phyloP scores from a whole-genome alignment of 768 basidiomycete genomes.

The Auricularia sp. region DNA sequence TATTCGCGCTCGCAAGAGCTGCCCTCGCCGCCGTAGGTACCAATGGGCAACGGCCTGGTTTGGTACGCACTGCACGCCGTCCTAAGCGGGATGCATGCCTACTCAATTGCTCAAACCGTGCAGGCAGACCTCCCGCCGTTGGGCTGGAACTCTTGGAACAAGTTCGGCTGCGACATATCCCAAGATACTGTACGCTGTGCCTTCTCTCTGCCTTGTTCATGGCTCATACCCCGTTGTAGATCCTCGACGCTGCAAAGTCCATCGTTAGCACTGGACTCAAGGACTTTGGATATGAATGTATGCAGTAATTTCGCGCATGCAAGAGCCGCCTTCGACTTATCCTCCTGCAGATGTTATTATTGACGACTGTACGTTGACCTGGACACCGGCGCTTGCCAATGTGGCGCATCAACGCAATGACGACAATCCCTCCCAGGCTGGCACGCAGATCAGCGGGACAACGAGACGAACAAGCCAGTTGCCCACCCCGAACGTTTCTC shows the following conservation, averaged over 20 bases:
- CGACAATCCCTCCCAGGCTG: constrained; percentile 3
- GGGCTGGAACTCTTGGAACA: constrained; percentile 25
- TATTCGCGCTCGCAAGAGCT: neutral
- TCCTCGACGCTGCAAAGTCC: constrained; percentile 18
- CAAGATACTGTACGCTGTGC: neutral
- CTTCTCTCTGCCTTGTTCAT: constrained; percentile 10
- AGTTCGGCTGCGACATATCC: constrained; percentile 27
- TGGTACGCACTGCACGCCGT: neutral
- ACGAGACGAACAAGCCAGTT: constrained; percentile 6
- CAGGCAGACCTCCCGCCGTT: neutral
- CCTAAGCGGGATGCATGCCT: too few species aligned
- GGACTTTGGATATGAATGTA: constrained; percentile 29
- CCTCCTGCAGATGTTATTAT: constrained; percentile 23
- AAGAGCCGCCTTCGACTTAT: neutral
- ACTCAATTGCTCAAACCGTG: neutral
- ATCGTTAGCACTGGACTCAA: constrained; percentile 24
- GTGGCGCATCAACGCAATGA: neutral
- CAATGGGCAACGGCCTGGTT: neutral
- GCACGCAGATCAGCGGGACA: constrained; percentile 12
- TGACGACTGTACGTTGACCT: constrained; percentile 22
- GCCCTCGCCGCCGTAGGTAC: neutral
- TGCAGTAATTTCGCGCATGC: constrained; percentile 3
- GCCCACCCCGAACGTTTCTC: constrained; percentile 12
- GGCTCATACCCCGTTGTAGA: constrained; percentile 17
- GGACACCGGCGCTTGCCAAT: neutral